phyloP scores from a whole-genome alignment of 2,329 filamentous ascomycete species.

The Botrytis medusae region DNA sequence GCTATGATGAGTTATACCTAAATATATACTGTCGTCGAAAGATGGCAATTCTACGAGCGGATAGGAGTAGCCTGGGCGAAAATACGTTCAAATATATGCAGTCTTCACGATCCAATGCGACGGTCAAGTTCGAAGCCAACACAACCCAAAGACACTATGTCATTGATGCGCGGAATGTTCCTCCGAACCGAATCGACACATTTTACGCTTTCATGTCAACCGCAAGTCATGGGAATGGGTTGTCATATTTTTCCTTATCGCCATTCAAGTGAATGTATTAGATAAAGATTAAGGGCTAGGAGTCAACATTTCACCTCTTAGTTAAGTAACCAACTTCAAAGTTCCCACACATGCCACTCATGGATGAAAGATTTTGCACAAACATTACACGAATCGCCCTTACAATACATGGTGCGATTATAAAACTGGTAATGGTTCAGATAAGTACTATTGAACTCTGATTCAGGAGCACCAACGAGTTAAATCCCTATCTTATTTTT shows the following conservation, averaged over 20 bases:
- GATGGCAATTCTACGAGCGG: not conserved
- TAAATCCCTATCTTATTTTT: not conserved
- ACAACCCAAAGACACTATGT: not conserved
- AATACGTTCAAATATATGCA: not conserved
- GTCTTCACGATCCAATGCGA: not conserved
- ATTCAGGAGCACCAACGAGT: not conserved
- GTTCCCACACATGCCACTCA: not conserved
- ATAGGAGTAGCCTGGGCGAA: not conserved
- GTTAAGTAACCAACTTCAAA: not conserved
- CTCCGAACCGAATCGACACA: not conserved
- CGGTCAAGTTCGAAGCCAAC: not conserved
- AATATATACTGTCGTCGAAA: not conserved
- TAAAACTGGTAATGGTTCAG: not conserved
- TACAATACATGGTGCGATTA: not conserved
- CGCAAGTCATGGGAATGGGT: not conserved
- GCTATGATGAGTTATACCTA: no score
- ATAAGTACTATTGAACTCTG: not conserved
- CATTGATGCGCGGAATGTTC: not conserved
- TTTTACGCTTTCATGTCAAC: not conserved
- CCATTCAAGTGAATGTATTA: not conserved
- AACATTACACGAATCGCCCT: not conserved
- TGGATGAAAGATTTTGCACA: not conserved
- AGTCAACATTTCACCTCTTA: not conserved
- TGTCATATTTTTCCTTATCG: not conserved
- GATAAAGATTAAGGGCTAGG: not conserved